Evolutionary conservation across 2,329 filamentous ascomycete genomes (phyloP), one percentile per base, ranked within the genome.

Genomic region (Alternaria novae-zelandiae): DNA sequence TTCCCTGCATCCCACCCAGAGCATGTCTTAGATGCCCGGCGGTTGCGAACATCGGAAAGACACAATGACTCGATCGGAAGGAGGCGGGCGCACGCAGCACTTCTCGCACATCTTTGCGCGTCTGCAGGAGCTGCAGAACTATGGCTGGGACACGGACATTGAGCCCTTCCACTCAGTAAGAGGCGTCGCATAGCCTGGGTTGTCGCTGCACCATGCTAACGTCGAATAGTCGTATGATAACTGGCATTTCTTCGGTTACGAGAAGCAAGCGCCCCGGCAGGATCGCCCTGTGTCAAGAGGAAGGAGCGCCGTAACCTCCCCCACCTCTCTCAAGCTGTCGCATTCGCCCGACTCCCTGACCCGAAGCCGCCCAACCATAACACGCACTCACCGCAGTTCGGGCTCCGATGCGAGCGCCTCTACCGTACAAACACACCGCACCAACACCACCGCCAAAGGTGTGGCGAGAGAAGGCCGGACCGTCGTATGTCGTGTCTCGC

Each of bases 401-500:
- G 76, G 74, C 54, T 81, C 78, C 63, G 75, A 79, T 66, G 73
- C 70, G 30, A 80, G 74, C 65, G 63, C 64, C 26, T 74, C 57
- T 71, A 84, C 64, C 75, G 81, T 61, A 71, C 81, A 70, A 71
- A 89, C 73, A 81, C 85, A 66, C 71, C 81, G 68, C 71, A 89
- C 72, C 81, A 85, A 65, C 73, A 78, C 67, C 75, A 89, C 73
- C 67, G 77, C 68, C 83, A 87, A 67, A 78, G 53, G 81, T 77
- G 8, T 75, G 76, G n/a, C 81, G 74, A 65, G 53, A 30, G 64
- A 74, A 67, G 51, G 84, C 80, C 46, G 64, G 75, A 86, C 87
- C 8, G 90, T 97, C 6, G 84, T 97, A 26, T 95, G 94, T 46
- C 89, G 93, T 21, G 86, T 97, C 47, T 97, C 94, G 0, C 90